A percentile compares a stretch with the other conserved stretches of the same genome.
Conservation (phyloP, 2,329 filamentous ascomycete genomes). For the Pezicula neosporulosa region DNA sequence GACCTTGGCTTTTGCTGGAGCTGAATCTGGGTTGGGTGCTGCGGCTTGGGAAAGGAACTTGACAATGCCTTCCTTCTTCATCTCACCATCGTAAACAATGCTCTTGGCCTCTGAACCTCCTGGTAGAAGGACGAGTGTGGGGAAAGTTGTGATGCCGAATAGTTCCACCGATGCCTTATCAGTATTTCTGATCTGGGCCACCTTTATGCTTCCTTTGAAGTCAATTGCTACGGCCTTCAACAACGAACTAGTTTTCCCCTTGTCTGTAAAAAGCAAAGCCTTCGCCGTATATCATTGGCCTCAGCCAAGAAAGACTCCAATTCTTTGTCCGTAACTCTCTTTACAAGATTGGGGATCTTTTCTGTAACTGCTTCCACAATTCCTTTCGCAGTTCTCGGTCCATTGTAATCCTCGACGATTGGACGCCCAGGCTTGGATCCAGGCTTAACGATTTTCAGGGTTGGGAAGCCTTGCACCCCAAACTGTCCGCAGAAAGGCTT, state of each 20-base stretch:
- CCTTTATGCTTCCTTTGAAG: constrained; percentile 73
- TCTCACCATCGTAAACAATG: constrained; percentile 73
- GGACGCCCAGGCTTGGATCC: constrained; percentile 78
- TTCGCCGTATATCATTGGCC: constrained; percentile 69
- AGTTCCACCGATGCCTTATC: constrained; percentile 69
- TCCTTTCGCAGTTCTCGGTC: constrained; percentile 74
- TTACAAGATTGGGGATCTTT: constrained; percentile 90
- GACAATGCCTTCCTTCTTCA: constrained; percentile 80
- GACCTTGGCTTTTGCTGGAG: constrained; percentile 41
- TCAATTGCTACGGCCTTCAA: constrained; percentile 86
- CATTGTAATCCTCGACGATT: constrained; percentile 86
- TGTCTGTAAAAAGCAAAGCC: constrained; percentile 89
- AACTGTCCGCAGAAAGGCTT: constrained; percentile 82
- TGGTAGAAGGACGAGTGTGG: constrained; percentile 76
- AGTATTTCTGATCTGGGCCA: constrained; percentile 71
- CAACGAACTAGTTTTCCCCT: constrained; percentile 80
- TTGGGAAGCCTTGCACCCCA: constrained; percentile 92
- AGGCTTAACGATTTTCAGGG: constrained; percentile 87
- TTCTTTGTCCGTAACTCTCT: constrained; percentile 74
- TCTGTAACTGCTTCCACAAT: constrained; percentile 84
- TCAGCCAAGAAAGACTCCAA: constrained; percentile 69
- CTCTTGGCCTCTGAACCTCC: constrained; percentile 62
- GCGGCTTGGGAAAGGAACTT: constrained; percentile 79
- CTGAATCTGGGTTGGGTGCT: constrained; percentile 74
- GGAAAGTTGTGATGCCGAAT: constrained; percentile 76